These are phyloP conservation scores for Russula vinacea DNA, from an alignment of 768 basidiomycete species.

Conservation along the genomic window DNA sequence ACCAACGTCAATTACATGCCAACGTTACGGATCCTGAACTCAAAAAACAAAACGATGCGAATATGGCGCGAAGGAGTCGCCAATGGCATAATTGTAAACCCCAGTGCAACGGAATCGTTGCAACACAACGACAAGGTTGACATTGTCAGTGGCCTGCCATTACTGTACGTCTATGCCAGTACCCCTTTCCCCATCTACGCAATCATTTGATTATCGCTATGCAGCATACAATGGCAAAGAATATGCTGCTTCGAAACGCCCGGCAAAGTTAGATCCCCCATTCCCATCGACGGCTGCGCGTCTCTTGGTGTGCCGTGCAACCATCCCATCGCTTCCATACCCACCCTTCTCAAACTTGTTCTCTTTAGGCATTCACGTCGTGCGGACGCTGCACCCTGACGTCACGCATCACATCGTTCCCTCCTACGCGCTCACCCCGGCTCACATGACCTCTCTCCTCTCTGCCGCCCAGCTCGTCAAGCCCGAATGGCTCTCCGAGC, in stretches of 20 bases:
- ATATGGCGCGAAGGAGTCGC: slow-evolving; percentile 40
- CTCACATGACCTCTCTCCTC: slow-evolving; percentile 57
- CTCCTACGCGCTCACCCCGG: slow-evolving; percentile 47
- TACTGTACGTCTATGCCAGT: slow-evolving; percentile 46
- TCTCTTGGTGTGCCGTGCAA: slow-evolving; percentile 47
- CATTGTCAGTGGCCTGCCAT: slow-evolving; percentile 42
- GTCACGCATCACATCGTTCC: slow-evolving; percentile 65
- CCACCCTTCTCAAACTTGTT: slow-evolving; percentile 4
- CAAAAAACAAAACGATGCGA: slow-evolving; percentile 46
- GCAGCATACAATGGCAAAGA: slow-evolving; percentile 34
- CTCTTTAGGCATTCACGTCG: slow-evolving; percentile 53
- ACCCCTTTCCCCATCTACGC: slow-evolving; percentile 4
- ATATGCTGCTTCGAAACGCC: slow-evolving; percentile 29
- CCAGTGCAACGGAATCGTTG: slow-evolving; percentile 43
- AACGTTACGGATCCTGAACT: slow-evolving; percentile 46
- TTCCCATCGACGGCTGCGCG: slow-evolving; percentile 34
- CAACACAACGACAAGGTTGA: slow-evolving; percentile 53
- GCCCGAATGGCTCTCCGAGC: slow-evolving; percentile 62
- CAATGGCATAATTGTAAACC: slow-evolving; percentile 38
- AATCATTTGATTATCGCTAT: slow-evolving; percentile 1
- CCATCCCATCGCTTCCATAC: background rate
- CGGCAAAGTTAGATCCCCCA: slow-evolving; percentile 32
- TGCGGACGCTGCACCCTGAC: slow-evolving; percentile 43
- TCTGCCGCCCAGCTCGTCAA: slow-evolving; percentile 58
- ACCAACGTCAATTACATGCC: slow-evolving; percentile 49